Base-by-base conservation (phyloP, 2,329 filamentous ascomycete species). In the Claviceps cyperi region DNA sequence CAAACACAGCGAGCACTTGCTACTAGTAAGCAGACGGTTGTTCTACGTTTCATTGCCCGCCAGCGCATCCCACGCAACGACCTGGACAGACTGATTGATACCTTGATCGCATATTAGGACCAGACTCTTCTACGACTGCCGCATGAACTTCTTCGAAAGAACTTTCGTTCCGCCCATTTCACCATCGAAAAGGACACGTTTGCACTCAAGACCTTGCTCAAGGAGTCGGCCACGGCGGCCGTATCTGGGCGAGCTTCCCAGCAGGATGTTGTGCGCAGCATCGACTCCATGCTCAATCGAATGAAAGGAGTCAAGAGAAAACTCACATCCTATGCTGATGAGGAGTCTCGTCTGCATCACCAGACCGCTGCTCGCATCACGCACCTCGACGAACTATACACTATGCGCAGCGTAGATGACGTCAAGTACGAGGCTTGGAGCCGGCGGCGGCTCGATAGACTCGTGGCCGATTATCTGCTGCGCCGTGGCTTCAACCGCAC, bases 361-460 rank as follows among this genome's bases (percentile, higher is more conserved):
- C 84, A 94, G 59, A 79, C 86, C 32, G 78, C 80, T 49, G 84
- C 86, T 54, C 80, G 92, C 35, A 81, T 94, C 52, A 72, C 77
- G 24, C 90, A 98, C 67, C 72, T 98, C 36, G 78, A 86, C 57
- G 81, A 89, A 57, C 73, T 98, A 4, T 87, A 92, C 64, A 68
- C 76, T 43, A 86, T 97, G 59, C 78, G 84, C 51, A 86, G 80
- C 53, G 73, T 96, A 53, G 85, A 88, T 48, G 92, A 98, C 63
- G 88, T 94, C 58, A 88, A 88, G 62, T 98, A 97, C 68, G 91
- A 97, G 62, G 73, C 78, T 51, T 98, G 92, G 92, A 87, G 84
- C 53, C 79, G 86, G 50, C 79, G 79, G 39, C 75, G 92, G 21
- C 73, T 98, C 43, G 85, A 95, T 66, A 75, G 92, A 17, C 69